Base-by-base conservation (phyloP, 225 moss, liverwort and hornwort genomes). In the Marchantia paleacea region DNA sequence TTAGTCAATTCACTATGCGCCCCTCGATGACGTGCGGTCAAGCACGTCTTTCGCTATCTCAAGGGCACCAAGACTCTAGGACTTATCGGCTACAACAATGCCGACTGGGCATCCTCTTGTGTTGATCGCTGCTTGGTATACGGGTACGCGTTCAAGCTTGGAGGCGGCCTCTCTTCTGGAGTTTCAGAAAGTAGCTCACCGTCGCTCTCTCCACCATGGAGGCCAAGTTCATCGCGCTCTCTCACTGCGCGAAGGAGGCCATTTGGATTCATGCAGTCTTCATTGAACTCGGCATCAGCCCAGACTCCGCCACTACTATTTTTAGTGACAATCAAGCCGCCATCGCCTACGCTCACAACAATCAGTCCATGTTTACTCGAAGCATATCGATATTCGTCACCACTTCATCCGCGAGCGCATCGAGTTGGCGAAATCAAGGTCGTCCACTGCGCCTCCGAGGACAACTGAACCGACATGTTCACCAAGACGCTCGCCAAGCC, bases 171-270 rank as follows among this genome's bases (percentile, higher is more conserved):
- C n/a, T n/a, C n/a, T n/a, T n/a, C n/a, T n/a, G n/a, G n/a, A n/a
- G n/a, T n/a, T 39, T 5, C 39, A 39, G 5, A 2, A 39, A 39
- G 2, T 5, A 39, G 3, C 39, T 39, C 39, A 39, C 39, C 2
- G 39, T 39, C 39, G 39, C 39, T 39, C 39, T 39, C 39, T 39
- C 39, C 3, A 39, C 3, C 39, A 61, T 63, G 30, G 80, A 81
- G 51, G 80, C 57, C 8, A 48, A 81, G 31, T 81, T 73, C n/a
- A 73, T 80, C 31, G 58, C 72, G 3, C 55, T 29, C 13, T 20
- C 1, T 12, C 30, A 61, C 18, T 53, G 24, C 6, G 12, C 63
- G 12, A 73, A 63, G 54, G 80, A 74, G 12, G 55, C 16, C 8
- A 25, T 81, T 5, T 39, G 73, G 80, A 8, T 74, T 10, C 60